Conservation (phyloP, 2,329 filamentous ascomycete genomes). For the Colletotrichum sp. region DNA sequence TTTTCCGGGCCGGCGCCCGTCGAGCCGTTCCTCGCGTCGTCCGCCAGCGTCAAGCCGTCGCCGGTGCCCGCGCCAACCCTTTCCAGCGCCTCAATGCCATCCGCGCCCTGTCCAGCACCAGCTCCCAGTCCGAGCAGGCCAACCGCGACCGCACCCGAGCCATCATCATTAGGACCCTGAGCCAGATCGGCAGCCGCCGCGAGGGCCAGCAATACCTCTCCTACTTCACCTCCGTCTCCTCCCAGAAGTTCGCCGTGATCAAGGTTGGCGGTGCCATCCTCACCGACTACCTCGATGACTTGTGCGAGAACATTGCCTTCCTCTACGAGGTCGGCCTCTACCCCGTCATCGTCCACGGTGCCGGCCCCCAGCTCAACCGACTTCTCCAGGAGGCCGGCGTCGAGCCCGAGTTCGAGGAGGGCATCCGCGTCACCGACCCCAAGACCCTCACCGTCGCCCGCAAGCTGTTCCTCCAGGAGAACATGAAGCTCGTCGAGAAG, state of each 20-base stretch:
- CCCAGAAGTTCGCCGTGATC: constrained; percentile 97
- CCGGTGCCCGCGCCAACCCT: constrained; percentile 28
- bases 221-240: constrained; percentile 95
- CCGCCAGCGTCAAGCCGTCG: constrained; percentile 21
- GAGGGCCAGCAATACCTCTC: constrained; percentile 98
- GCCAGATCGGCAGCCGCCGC: constrained; percentile 94
- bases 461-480: constrained; percentile 94
- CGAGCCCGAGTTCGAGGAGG: constrained; percentile 95
- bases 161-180: constrained; percentile 88
- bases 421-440: constrained; percentile 92
- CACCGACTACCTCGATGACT: constrained; percentile 89
- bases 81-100: constrained; percentile 23
- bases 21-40: constrained; percentile 39
- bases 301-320: constrained; percentile 88
- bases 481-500: constrained; percentile 88
- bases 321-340: constrained; percentile 94
- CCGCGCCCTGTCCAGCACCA: constrained; percentile 35
- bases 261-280: constrained; percentile 97
- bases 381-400: constrained; percentile 89
- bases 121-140: constrained; percentile 34
- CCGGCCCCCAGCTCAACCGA: constrained; percentile 92
- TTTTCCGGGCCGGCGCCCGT: constrained; percentile 49
- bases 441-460: constrained; percentile 92
- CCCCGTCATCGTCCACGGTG: constrained; percentile 94
- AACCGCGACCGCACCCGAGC: constrained; percentile 70